Evolutionary conservation across 257 asterid species (phyloP).

Genomic region (Pogostemon cablin): DNA sequence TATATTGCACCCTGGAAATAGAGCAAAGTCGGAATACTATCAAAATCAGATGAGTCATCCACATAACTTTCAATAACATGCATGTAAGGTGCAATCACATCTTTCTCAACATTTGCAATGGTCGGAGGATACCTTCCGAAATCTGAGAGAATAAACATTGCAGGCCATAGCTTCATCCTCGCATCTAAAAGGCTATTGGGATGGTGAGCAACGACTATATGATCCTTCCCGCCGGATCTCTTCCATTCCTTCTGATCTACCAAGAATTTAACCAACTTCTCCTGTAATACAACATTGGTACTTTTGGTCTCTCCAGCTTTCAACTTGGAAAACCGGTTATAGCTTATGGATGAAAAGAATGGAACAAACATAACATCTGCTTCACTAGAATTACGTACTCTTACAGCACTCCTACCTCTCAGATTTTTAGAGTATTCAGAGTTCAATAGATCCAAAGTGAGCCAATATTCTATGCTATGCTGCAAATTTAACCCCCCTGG

Average conservation of each 20-base stretch:
- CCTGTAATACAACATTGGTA: conserved; percentile 58
- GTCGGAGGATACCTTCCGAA: conserved; percentile 93
- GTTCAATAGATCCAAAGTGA: conserved; percentile 74
- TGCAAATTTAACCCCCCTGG: conserved; percentile 95
- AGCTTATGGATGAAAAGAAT: conserved; percentile 80
- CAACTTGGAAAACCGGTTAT: conserved; percentile 68
- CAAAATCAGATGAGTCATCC: conserved; percentile 65
- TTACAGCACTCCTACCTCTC: conserved; percentile 52
- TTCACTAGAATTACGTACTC: conserved; percentile 76
- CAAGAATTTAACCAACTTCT: conserved; percentile 70
- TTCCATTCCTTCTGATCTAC: conserved; percentile 72
- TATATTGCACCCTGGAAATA: conserved; percentile 96
- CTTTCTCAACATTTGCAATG: conserved; percentile 84
- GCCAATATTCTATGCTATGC: conserved; percentile 96
- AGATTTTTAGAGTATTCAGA: conserved; percentile 52
- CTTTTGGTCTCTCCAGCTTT: conserved; percentile 52
- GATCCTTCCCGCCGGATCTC: conserved; percentile 79
- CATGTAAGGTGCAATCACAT: conserved; percentile 88
- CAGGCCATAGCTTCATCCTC: conserved; percentile 89
- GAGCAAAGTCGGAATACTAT: conserved; percentile 73
- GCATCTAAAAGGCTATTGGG: conserved; percentile 89
- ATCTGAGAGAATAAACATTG: conserved; percentile 76
- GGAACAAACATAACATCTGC: conserved; percentile 95
- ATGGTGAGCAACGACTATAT: conserved; percentile 86
- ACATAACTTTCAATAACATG: conserved; percentile 60